Evolutionary conservation across 345 rosid genomes (phyloP), one percentile per base, ranked within the genome.

Genomic region (Ceriops zippeliana): DNA sequence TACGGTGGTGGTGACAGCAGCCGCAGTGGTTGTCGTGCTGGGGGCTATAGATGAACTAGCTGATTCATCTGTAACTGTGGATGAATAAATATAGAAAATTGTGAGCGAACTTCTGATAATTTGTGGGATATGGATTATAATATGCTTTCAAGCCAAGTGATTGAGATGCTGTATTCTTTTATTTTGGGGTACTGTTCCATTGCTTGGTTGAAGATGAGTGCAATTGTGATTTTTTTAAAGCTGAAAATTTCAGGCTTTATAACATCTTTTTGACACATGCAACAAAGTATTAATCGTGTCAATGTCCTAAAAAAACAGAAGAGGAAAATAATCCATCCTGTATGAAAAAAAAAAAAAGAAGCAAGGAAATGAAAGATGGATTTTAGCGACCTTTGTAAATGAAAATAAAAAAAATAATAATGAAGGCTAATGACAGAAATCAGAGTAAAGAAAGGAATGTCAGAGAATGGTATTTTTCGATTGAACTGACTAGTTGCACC

Each of bases 51-150:
- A 70, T 26, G 80, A 63, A 31, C 38, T 58, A 5, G 59, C 63
- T n/a, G 58, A 49, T 37, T 83, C 85, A 79, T 77, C 85, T 52
- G 30, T 56, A 13, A 72, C 75, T 77, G 75, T 31, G 10, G 63
- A 70, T 27, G 21, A 17, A 49, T 24, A 21, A 51, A 46, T 26
- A 62, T 7, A 56, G 24, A 17, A 19, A 65, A 30, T 16, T 2
- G 1, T 5, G 16, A 10, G 26, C 4, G 15, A 11, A 16, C n/a
- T 34, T 34, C 2, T 34, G 37, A 34, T 34, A 34, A 34, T 34
- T 34, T 34, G 37, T 7, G 37, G 9, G 37, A 34, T 11, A 17
- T 30, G 53, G 58, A 6, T 38, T 37, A 31, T 59, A 42, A 28
- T 61, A 59, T 66, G 38, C 63, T 66, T 81, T 52, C 2, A 60